Base-by-base conservation (phyloP, 139 green algal genomes). In the Eudorina sp. region DNA sequence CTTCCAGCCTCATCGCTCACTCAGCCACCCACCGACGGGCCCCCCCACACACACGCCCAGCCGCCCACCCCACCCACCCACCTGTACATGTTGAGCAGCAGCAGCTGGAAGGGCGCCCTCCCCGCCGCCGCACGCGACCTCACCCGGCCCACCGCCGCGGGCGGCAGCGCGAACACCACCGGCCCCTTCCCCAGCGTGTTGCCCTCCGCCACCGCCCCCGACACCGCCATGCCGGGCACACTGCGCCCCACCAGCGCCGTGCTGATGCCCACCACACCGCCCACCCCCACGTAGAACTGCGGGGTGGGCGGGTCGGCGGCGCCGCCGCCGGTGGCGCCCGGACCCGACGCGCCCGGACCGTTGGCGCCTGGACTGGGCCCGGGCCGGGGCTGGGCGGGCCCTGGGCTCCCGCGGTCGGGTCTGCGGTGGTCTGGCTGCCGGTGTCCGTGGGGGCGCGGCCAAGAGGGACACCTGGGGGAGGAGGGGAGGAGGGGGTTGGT, bases 181-280 rank as follows among this genome's bases (percentile, higher is more conserved):
- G 96, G 95, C 13, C 96, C 96, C 84, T 95, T 96, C 72, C 95
- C 95, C 84, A 98, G 87, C 1, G 91, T 90, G 88, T 97, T 98
- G 88, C 94, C 94, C 90, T 96, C 89, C 1, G 95, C 93, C 60
- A 86, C 80, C n/a, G 80, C 80, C 11, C 16, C 21, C 14, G 73
- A n/a, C 38, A 85, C 48, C 8, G 36, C 53, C 87, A 64, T 81
- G 79, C 86, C 86, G 40, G 84, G 84, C 45, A 92, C 69, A 2
- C 78, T 16, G 16, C 88, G 73, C n/a, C 88, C 87, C 77, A 91
- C 53, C 62, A 91, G 84, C 29, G 83, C 68, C 9, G 58, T 53
- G 36, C 62, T 85, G 6, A 89, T 68, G 13, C 91, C 88, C 64
- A 88, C 88, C 36, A 92, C 88, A 4, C 91, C 91, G 11, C 88